phyloP scores from a whole-genome alignment of 164 flowering plant species.

The Vitis rupestris region DNA sequence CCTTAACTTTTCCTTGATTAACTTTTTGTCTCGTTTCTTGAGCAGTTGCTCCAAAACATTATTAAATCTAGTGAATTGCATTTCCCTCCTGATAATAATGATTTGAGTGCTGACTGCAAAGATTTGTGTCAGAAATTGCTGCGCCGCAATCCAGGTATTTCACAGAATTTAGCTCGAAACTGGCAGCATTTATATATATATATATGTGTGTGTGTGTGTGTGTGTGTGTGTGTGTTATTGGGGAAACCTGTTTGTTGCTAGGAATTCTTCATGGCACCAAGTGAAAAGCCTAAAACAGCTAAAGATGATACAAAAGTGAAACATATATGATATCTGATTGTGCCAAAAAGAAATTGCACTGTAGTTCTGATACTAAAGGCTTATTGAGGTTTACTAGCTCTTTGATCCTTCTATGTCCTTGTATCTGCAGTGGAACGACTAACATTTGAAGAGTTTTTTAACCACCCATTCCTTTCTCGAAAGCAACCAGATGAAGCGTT shows the following conservation, averaged over 20 bases:
- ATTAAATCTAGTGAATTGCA: constrained; percentile 72
- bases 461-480: constrained; percentile 70
- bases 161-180: background rate
- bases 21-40: constrained; percentile 12
- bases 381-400: background rate
- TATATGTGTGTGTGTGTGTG: too few species aligned
- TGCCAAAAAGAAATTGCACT: background rate
- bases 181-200: background rate
- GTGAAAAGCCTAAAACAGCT: background rate
- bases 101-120: constrained; percentile 72
- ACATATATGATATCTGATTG: background rate
- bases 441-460: constrained; percentile 96
- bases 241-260: too few species aligned
- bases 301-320: background rate
- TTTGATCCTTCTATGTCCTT: constrained; percentile 5
- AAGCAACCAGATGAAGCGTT: constrained; percentile 33
- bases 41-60: constrained; percentile 93
- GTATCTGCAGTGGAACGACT: constrained; percentile 76
- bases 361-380: too few species aligned
- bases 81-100: constrained; percentile 64
- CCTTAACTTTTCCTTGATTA: background rate
- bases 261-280: background rate
- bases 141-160: constrained; percentile 88
- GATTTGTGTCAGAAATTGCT: constrained; percentile 90
- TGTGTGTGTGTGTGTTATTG: too few species aligned